Percentiles rank a stretch among this genome's conserved stretches.
Conservation (phyloP, 441 rosid genomes). For the Gossypium aridum region DNA sequence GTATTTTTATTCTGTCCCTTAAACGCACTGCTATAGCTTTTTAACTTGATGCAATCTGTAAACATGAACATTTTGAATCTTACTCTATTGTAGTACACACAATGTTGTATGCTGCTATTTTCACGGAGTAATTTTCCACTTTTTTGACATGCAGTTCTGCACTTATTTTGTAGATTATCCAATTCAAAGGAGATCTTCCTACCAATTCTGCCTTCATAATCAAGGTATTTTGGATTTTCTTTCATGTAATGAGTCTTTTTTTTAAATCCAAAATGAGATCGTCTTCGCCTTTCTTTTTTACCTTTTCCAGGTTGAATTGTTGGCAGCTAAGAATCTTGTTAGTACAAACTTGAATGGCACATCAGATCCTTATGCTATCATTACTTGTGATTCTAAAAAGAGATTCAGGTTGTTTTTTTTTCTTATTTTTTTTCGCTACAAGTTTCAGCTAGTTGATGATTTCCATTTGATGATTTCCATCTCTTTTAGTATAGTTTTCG, state of each 20-base stretch:
- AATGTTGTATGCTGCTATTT: conserved; percentile 17
- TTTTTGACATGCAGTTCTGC: conserved; percentile 85
- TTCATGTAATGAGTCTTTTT: neutral
- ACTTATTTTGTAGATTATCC: conserved; percentile 80
- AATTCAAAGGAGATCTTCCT: conserved; percentile 58
- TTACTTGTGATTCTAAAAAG: conserved; percentile 91
- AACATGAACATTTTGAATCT: neutral
- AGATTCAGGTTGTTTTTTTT: conserved; percentile 71
- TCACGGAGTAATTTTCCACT: conserved; percentile 54
- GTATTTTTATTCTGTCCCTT: neutral
- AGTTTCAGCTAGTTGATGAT: neutral
- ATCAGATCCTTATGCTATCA: conserved; percentile 97
- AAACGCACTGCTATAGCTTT: conserved; percentile 1
- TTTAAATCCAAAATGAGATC: conserved; percentile 7
- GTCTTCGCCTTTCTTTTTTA: conserved; percentile 12
- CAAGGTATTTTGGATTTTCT: conserved; percentile 42
- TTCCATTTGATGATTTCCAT: neutral
- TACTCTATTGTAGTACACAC: neutral
- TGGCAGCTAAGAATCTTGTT: conserved; percentile 97
- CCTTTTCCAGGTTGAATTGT: conserved; percentile 61
- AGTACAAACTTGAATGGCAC: conserved; percentile 97
- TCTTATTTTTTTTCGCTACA: neutral
- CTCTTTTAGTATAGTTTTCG: neutral
- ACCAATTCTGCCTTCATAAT: conserved; percentile 67
- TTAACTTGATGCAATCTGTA: conserved; percentile 2